These are phyloP conservation scores for Incumbomyces lentus DNA, from an alignment of 2,329 filamentous ascomycete species.

Conservation along the genomic window DNA sequence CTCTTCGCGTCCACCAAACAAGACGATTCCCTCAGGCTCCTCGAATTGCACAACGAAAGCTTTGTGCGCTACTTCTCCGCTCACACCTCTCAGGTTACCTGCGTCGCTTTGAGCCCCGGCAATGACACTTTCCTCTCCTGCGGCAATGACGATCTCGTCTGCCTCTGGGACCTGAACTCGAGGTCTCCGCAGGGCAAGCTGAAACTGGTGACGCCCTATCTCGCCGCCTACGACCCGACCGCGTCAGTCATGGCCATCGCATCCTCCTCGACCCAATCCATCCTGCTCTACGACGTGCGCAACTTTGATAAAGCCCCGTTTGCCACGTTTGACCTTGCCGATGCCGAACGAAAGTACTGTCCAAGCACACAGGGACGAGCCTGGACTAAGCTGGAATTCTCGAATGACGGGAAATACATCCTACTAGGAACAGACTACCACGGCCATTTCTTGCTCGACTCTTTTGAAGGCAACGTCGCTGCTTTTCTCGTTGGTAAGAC, in stretches of 20 bases:
- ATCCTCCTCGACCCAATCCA: slow-evolving; percentile 64
- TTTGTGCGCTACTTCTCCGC: slow-evolving; percentile 95
- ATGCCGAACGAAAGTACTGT: slow-evolving; percentile 45
- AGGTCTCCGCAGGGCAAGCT: slow-evolving; percentile 71
- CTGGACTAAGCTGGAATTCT: slow-evolving; percentile 92
- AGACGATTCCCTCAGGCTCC: slow-evolving; percentile 75
- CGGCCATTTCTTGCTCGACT: slow-evolving; percentile 87
- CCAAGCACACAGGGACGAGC: slow-evolving; percentile 37
- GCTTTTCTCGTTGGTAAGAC: slow-evolving; percentile 53
- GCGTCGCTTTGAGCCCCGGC: slow-evolving; percentile 71
- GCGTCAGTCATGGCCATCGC: slow-evolving; percentile 85
- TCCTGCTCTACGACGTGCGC: slow-evolving; percentile 85
- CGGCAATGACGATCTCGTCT: slow-evolving; percentile 79
- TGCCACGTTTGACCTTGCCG: slow-evolving; percentile 65
- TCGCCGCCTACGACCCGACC: slow-evolving; percentile 84
- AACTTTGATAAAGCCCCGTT: slow-evolving; percentile 92
- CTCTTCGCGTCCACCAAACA: slow-evolving; percentile 94
- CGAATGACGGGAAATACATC: slow-evolving; percentile 84
- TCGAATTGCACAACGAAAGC: slow-evolving; percentile 83
- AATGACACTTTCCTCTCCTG: slow-evolving; percentile 88
- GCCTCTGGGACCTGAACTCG: slow-evolving; percentile 78
- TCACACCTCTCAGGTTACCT: slow-evolving; percentile 76
- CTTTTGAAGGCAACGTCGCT: slow-evolving; percentile 72
- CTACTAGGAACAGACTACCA: slow-evolving; percentile 72
- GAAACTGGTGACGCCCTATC: slow-evolving; percentile 67